phyloP scores from a whole-genome alignment of 2,329 filamentous ascomycete genomes.

The Pseudogymnoascus sp. region DNA sequence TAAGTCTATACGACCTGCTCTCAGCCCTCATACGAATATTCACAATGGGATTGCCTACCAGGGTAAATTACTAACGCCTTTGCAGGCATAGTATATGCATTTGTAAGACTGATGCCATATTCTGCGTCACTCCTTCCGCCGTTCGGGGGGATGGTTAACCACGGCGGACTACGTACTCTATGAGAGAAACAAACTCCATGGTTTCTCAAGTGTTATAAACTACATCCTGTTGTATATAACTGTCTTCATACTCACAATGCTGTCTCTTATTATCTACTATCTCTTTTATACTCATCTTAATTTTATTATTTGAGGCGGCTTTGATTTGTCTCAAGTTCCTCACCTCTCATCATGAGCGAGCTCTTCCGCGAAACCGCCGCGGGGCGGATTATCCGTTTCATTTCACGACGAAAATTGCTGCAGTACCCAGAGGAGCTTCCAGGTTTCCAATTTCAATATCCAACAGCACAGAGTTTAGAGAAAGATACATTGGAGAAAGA shows the following conservation, averaged over 20 bases:
- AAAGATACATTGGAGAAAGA: slow-evolving; percentile 35
- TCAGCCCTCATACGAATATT: neutral
- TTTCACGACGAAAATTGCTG: slow-evolving; percentile 30
- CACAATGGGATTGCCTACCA: neutral
- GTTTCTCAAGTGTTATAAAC: neutral
- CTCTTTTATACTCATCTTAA: neutral
- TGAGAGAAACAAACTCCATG: no score
- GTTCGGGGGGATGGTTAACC: neutral
- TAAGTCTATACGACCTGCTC: neutral
- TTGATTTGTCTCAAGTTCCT: neutral
- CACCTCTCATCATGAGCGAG: slow-evolving; percentile 24
- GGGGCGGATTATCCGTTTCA: slow-evolving; percentile 33
- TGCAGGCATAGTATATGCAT: neutral
- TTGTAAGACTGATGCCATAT: neutral
- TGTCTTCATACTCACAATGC: neutral
- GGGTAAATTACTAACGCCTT: neutral
- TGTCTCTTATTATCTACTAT: neutral
- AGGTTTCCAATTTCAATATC: slow-evolving; percentile 40
- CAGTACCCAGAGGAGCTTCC: slow-evolving; percentile 38
- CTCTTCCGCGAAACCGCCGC: slow-evolving; percentile 36
- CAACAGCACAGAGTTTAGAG: slow-evolving; percentile 40
- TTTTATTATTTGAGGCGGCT: neutral
- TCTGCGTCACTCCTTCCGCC: neutral
- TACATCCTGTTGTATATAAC: neutral
- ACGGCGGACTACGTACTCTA: neutral